Evolutionary conservation across 768 basidiomycete genomes (phyloP).

Genomic region (Cystofilobasidium bisporidii): DNA sequence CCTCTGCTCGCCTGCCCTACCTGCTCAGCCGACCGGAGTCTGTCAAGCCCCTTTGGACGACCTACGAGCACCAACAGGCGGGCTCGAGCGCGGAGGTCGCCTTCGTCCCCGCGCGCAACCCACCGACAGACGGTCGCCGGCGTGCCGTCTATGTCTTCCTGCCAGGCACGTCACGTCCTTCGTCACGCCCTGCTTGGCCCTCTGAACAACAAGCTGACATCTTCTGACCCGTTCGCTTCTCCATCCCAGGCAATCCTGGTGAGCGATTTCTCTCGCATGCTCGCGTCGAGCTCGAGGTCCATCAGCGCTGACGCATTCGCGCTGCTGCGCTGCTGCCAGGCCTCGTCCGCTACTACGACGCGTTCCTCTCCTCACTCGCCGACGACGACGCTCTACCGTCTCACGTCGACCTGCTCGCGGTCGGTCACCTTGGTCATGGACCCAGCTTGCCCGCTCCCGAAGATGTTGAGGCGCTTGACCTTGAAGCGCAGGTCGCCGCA

Average conservation of each 20-base stretch:
- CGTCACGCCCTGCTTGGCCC: too few species aligned
- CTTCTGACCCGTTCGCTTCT: too few species aligned
- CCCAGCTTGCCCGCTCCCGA: background rate
- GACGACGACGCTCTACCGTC: background rate
- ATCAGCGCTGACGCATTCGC: too few species aligned
- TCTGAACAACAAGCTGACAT: too few species aligned
- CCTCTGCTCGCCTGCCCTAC: too few species aligned
- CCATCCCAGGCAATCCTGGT: conserved; percentile 2
- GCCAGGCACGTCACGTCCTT: background rate
- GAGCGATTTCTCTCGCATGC: too few species aligned
- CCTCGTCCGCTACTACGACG: conserved; percentile 5
- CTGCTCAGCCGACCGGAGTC: too few species aligned
- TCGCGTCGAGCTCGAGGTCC: too few species aligned
- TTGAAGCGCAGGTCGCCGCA: conserved; percentile 4
- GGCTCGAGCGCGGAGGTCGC: background rate
- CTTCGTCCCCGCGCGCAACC: background rate
- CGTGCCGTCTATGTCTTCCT: background rate
- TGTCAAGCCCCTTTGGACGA: background rate
- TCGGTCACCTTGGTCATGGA: conserved; percentile 7
- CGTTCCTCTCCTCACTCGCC: background rate
- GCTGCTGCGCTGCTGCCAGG: background rate
- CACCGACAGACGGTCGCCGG: background rate
- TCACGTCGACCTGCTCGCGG: conserved; percentile 2
- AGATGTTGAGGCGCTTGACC: background rate
- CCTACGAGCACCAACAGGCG: background rate